phyloP scores from a whole-genome alignment of 208 protist species.

The Novymonas esmeraldas region DNA sequence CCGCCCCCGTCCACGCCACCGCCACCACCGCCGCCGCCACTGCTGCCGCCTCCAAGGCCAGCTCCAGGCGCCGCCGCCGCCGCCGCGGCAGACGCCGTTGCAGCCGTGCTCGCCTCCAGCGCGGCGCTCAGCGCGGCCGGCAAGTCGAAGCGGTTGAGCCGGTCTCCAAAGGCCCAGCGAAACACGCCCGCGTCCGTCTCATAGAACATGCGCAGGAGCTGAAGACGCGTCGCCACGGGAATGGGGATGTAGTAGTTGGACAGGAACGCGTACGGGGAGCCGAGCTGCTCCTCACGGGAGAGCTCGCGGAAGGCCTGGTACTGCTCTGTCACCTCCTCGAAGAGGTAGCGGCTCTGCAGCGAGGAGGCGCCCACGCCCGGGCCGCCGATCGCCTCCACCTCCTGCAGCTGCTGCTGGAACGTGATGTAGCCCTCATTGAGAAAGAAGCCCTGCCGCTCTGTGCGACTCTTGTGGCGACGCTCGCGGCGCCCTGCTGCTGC shows the following conservation, averaged over 20 bases:
- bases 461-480: slow-evolving; percentile 2
- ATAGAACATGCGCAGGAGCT: slow-evolving; percentile 83
- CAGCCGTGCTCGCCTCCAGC: slow-evolving; percentile 20
- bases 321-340: slow-evolving; percentile 78
- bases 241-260: slow-evolving; percentile 76
- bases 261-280: slow-evolving; percentile 82
- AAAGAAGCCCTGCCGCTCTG: slow-evolving; percentile 33
- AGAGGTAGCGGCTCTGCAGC: slow-evolving; percentile 48
- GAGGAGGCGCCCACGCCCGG: slow-evolving; percentile 26
- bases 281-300: slow-evolving; percentile 52
- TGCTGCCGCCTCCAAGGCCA: neutral
- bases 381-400: slow-evolving; percentile 32
- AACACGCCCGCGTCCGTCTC: slow-evolving; percentile 62
- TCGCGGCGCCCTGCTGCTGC: no score
- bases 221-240: slow-evolving; percentile 52
- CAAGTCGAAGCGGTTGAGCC: slow-evolving; percentile 55
- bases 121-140: slow-evolving; percentile 13
- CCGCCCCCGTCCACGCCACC: slow-evolving; percentile 1
- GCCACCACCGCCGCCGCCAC: neutral
- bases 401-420: slow-evolving; percentile 57
- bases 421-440: slow-evolving; percentile 48
- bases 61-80: neutral
- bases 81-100: neutral
- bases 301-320: slow-evolving; percentile 76
- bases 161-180: slow-evolving; percentile 75